Evolutionary conservation across 2,329 filamentous ascomycete species (phyloP), one percentile per base, ranked within the genome.

Genomic region (Penicillium sp.): DNA sequence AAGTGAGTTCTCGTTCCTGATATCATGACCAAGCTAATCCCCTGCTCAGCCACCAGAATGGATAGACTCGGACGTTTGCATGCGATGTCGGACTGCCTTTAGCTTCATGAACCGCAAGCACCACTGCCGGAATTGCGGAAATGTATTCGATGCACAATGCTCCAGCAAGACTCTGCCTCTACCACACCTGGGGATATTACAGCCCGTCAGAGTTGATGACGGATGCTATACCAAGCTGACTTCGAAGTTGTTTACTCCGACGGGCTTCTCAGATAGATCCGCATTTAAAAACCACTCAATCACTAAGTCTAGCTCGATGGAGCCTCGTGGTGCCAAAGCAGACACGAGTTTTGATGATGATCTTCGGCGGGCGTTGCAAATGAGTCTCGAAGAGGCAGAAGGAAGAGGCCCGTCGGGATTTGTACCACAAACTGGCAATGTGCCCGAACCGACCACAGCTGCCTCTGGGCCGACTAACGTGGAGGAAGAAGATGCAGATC

Each of bases 51-150:
- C 93, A 7, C 93, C 93, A 0, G 93, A 98, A 69, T 98, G 93
- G 93, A 83, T 84, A 35, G 93, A 98, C 68, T 96, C 91, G 8
- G 93, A 98, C 58, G 91, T 98, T 20, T 98, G 93, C 65, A 96
- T 98, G 89, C 85, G 93, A 62, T 98, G 93, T 65, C 83, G 93
- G 54, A 96, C 91, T 9, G 71, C 88, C 13, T 98, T 98, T 58
- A 96, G 88, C 33, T 96, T 98, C 61, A 98, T 91, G 40, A 98
- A 98, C 65, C 84, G 93, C 59, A 98, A 97, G 64, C 93, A 98
- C 63, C 93, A 98, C 65, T 98, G 93, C 60, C 83, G 93, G 51
- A 98, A 98, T 65, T 98, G 93, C 60, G 93, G 93, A 36, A 95
- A 93, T 67, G 93, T 94, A 58, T 98, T 98, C 64, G 94, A 95